phyloP scores from a whole-genome alignment of 345 rosid species.

The Viola odorata region DNA sequence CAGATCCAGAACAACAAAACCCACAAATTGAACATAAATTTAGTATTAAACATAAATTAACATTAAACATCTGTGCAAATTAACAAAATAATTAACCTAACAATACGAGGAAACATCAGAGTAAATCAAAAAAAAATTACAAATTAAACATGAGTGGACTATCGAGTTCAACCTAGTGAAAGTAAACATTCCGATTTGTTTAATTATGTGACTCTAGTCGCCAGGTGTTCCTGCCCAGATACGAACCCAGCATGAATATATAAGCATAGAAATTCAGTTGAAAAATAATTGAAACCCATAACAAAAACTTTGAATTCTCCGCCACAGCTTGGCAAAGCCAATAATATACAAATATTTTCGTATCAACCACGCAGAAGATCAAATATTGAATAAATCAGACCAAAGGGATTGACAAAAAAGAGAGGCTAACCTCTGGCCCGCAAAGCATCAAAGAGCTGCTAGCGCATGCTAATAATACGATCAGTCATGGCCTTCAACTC shows the following conservation, averaged over 20 bases:
- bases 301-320: background rate
- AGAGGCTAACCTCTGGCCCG: slow-evolving; percentile 35
- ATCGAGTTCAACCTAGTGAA: slow-evolving; percentile 41
- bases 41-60: too few species aligned
- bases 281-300: background rate
- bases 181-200: slow-evolving; percentile 47
- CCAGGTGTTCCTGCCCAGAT: slow-evolving; percentile 45
- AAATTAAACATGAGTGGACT: too few species aligned
- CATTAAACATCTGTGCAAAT: too few species aligned
- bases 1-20: too few species aligned
- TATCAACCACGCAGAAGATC: background rate
- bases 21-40: too few species aligned
- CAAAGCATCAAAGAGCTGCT: slow-evolving; percentile 34
- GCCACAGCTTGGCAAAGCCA: background rate
- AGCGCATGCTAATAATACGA: slow-evolving; percentile 38
- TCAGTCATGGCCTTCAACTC: slow-evolving; percentile 44
- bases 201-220: slow-evolving; percentile 51
- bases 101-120: too few species aligned
- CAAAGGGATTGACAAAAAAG: background rate
- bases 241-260: background rate
- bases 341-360: background rate
- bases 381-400: background rate
- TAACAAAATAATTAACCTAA: too few species aligned
- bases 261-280: background rate
- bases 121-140: too few species aligned